Conservation (phyloP, 306 rosid species). For the Boehmeria nivea region DNA sequence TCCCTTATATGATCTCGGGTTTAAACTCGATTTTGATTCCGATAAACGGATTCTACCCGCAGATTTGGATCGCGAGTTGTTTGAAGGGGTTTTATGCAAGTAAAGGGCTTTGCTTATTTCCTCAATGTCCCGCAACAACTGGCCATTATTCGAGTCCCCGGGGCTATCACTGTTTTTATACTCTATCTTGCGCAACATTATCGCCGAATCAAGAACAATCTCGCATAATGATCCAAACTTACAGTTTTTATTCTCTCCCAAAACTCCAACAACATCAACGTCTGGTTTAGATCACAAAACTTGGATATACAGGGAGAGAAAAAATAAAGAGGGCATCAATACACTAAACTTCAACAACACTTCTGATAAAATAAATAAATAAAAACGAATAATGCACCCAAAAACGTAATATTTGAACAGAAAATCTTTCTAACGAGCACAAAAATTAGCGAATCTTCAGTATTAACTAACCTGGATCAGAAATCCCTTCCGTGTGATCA, state of each 20-base stretch:
- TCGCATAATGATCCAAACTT: constrained; percentile 19
- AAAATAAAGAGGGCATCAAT: not conserved
- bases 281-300: constrained; percentile 1
- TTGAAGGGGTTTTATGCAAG: constrained; percentile 38
- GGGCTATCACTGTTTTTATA: constrained; percentile 13
- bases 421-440: not conserved
- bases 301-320: not conserved
- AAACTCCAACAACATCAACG: not conserved
- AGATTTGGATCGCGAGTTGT: constrained; percentile 39
- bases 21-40: constrained; percentile 27
- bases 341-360: not conserved
- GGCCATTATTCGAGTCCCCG: constrained; percentile 32
- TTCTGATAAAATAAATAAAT: not conserved
- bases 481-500: not conserved
- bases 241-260: no score
- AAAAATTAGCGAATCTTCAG: no score
- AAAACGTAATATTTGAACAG: not conserved
- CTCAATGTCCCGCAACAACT: constrained; percentile 58
- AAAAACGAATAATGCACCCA: not conserved
- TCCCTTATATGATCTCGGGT: constrained; percentile 26
- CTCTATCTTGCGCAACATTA: constrained; percentile 39
- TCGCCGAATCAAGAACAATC: constrained; percentile 15
- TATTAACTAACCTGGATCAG: constrained; percentile 14
- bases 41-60: constrained; percentile 29
- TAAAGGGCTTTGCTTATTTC: constrained; percentile 78